phyloP scores from a whole-genome alignment of 495 filamentous ascomycete genomes.

The Glutinoglossum americanum region DNA sequence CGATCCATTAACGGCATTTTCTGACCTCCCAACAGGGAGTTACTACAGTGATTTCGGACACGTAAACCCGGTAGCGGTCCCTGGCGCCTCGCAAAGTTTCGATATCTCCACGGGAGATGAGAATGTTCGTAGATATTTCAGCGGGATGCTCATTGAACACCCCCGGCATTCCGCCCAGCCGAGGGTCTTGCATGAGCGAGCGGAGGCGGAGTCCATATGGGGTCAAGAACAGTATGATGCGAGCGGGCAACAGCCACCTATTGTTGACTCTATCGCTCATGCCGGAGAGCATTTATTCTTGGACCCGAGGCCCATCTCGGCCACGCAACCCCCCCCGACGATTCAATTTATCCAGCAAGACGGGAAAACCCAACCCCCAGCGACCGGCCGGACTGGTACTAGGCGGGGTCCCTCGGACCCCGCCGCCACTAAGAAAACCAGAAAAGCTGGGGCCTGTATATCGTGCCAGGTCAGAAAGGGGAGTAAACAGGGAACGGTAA shows the following conservation, averaged over 20 bases:
- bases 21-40: neutral
- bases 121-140: no score
- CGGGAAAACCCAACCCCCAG: neutral
- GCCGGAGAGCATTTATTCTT: neutral
- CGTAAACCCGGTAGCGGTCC: neutral
- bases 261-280: neutral
- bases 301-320: neutral
- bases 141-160: neutral
- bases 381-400: neutral
- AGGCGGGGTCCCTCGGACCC: neutral
- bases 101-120: no score
- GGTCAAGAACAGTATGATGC: neutral
- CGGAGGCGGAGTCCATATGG: neutral
- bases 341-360: neutral
- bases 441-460: neutral
- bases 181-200: neutral
- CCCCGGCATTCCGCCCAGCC: neutral
- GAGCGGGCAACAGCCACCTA: neutral
- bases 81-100: no score
- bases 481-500: neutral
- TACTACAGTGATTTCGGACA: neutral
- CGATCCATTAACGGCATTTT: neutral
- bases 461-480: neutral
- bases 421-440: neutral
- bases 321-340: no score